These are phyloP conservation scores for Termitomyces bulborhizus DNA, from an alignment of 768 basidiomycete species.

Conservation along the genomic window DNA sequence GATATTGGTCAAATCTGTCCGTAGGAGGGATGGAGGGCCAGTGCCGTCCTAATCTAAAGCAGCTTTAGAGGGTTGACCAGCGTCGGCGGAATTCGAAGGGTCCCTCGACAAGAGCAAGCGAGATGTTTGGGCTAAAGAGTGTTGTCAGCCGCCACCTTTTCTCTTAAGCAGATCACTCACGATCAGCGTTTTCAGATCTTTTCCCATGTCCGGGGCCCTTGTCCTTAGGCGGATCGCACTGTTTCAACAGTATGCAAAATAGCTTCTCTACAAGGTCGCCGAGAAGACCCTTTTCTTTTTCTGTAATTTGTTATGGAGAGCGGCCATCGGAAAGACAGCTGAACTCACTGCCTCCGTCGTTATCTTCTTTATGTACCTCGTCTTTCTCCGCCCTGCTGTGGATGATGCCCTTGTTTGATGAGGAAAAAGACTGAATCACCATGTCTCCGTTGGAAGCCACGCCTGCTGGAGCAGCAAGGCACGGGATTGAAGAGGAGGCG, in stretches of 20 bases:
- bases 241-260: not conserved
- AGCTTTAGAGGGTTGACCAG: not conserved
- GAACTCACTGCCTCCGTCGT: not conserved
- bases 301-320: not conserved
- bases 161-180: not conserved
- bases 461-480: constrained; percentile 36
- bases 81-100: not conserved
- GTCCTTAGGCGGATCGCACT: not conserved
- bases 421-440: constrained; percentile 13
- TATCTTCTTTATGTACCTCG: not conserved
- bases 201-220: not conserved
- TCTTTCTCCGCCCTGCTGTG: constrained; percentile 3
- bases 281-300: not conserved
- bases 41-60: not conserved
- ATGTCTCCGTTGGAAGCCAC: constrained; percentile 21
- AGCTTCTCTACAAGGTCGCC: not conserved
- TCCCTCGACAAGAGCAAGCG: not conserved
- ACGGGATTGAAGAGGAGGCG: constrained; percentile 43
- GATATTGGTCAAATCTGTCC: not conserved
- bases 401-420: constrained; percentile 9
- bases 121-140: not conserved
- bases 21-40: too few species aligned
- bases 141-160: not conserved
- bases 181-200: not conserved
- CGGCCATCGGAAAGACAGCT: not conserved